Evolutionary conservation across 768 basidiomycete genomes (phyloP), one percentile per base, ranked within the genome.

Genomic region (Tubosaeta sp.): DNA sequence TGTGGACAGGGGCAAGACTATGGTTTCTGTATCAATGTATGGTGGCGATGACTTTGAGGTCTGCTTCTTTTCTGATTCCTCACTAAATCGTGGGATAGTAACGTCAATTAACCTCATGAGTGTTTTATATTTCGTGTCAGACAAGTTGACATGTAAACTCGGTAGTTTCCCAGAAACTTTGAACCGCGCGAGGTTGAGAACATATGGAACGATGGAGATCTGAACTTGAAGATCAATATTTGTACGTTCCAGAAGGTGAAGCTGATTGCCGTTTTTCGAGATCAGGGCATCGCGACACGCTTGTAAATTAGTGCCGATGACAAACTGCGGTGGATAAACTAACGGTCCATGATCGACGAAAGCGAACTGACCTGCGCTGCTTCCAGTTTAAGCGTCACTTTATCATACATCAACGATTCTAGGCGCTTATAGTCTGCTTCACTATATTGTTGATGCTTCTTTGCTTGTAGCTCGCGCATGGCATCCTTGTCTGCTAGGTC

Each of bases 401-500:
- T 89, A 70, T 99, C 97, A 63, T 98, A 99, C 92, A 98, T 95
- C 33, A 97, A 72, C 3, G 86, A 86, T 69, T 97, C 93, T 25
- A 99, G 76, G 48, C 83, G 79, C 59, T 76, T 76, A 69, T 88
- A 94, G 60, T 99, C 97, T 46, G 88, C 88, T 16, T 94, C 91
- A 37, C 75, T 83, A 66, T 97, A 97, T 63, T 86, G 76, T 65
- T 88, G 83, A 43, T 87, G 85, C 46, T 90, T 83, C 67, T 97
- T 97, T 55, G 83, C 76, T 46, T 90, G 83, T 37, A 98, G 80
- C 26, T 84, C 80, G 33, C 84, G 79, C 41, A 95, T 76, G 4
- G 85, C 84, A 32, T 82, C 76, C 72, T 97, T 91, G 62, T 90
- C 83, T 4, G 85, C 97, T 3, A 97, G 78, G 52, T 95, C 82